These are phyloP conservation scores for Colletotrichum phormii DNA, from an alignment of 2,329 filamentous ascomycete genomes.

Conservation along the genomic window DNA sequence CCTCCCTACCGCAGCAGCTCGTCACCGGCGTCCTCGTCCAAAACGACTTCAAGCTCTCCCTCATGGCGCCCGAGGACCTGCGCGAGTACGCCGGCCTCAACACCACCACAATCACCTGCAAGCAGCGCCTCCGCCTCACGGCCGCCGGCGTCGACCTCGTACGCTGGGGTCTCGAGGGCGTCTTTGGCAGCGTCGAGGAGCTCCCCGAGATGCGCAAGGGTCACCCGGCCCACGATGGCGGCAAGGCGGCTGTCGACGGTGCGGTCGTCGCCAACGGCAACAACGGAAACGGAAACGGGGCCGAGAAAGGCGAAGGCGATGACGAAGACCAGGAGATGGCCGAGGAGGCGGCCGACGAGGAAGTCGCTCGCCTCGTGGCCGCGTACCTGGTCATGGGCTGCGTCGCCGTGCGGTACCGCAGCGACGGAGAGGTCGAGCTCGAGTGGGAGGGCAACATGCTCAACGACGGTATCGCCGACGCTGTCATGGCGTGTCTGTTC, in stretches of 20 bases:
- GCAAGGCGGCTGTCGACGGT: conserved; percentile 50
- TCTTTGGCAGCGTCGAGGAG: conserved; percentile 87
- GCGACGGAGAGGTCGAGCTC: conserved; percentile 84
- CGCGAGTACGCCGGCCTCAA: conserved; percentile 97
- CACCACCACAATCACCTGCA: conserved; percentile 93
- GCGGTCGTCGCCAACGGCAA: conserved; percentile 48
- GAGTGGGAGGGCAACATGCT: conserved; percentile 99
- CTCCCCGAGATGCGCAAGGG: conserved; percentile 65
- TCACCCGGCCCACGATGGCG: conserved; percentile 44
- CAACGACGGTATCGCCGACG: conserved; percentile 98
- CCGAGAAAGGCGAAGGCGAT: conserved; percentile 44
- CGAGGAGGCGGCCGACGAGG: conserved; percentile 69
- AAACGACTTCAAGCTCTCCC: conserved; percentile 95
- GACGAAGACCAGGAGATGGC: conserved; percentile 42
- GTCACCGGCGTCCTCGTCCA: conserved; percentile 94
- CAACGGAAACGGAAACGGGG: conserved; percentile 50
- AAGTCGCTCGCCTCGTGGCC: conserved; percentile 66
- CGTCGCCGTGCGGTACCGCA: conserved; percentile 82
- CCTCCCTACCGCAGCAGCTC: conserved; percentile 58
- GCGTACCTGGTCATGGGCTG: conserved; percentile 88
- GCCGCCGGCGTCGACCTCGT: conserved; percentile 93
- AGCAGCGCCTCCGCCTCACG: conserved; percentile 87
- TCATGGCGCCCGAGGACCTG: conserved; percentile 97
- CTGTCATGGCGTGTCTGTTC: conserved; percentile 91
- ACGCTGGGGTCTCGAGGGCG: conserved; percentile 92